Evolutionary conservation across 495 filamentous ascomycete species (phyloP).

Genomic region (Astrothelium macrocarpum): DNA sequence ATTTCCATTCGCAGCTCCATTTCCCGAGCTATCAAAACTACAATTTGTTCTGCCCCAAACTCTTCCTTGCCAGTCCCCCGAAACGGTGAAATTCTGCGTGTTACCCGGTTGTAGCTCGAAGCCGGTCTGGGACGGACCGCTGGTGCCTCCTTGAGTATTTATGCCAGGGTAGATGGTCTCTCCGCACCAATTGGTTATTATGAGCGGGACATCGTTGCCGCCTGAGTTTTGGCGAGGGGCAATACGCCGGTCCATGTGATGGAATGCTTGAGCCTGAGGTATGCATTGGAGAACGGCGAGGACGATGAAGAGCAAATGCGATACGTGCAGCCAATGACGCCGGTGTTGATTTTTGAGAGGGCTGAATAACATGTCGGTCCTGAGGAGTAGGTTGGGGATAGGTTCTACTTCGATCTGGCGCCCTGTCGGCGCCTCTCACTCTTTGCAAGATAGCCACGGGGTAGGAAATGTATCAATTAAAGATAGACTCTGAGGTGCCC

Average conservation of each 20-base stretch:
- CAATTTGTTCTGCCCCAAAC: slow-evolving; percentile 79
- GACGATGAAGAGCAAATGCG: not conserved
- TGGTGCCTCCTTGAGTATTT: slow-evolving; percentile 51
- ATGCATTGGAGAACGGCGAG: not conserved
- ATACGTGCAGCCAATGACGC: not conserved
- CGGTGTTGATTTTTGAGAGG: not conserved
- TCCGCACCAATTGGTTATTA: slow-evolving; percentile 54
- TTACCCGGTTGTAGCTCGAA: slow-evolving; percentile 50
- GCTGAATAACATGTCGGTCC: not conserved
- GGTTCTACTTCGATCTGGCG: slow-evolving; percentile 1
- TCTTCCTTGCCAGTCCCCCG: slow-evolving; percentile 64
- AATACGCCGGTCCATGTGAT: slow-evolving; percentile 16
- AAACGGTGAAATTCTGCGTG: slow-evolving; percentile 46
- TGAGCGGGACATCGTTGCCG: slow-evolving; percentile 21
- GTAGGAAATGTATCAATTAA: not conserved
- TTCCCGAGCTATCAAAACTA: slow-evolving; percentile 53
- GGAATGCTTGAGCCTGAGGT: slow-evolving; percentile 1
- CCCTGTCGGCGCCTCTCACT: not conserved
- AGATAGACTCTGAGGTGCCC: too few relatives aligned
- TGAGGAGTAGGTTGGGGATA: not conserved
- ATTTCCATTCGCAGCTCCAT: slow-evolving; percentile 37
- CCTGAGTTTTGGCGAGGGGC: slow-evolving; percentile 11
- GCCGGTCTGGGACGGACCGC: slow-evolving; percentile 48
- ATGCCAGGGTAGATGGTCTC: slow-evolving; percentile 66
- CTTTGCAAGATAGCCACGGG: not conserved